These are phyloP conservation scores for Picea abies DNA, from an alignment of 83 land plant species.

Conservation along the genomic window DNA sequence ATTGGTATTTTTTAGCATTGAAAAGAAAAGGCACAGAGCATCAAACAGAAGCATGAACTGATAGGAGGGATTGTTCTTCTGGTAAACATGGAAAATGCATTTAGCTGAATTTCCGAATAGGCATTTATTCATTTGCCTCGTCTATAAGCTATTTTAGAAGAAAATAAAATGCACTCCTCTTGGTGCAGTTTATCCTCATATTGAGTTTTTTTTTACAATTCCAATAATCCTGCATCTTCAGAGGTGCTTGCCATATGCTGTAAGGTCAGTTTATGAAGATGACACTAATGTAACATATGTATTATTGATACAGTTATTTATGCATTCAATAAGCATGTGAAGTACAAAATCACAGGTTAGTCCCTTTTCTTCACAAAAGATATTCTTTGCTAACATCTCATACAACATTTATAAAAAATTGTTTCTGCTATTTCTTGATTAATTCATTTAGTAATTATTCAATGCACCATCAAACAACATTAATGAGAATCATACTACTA, in stretches of 20 bases:
- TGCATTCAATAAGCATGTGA: neutral
- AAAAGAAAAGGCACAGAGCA: neutral
- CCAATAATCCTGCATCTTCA: neutral
- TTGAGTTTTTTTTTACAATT: neutral
- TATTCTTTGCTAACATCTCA: neutral
- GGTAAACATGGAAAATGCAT: neutral
- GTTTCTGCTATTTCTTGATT: slow-evolving; percentile 2
- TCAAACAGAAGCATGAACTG: neutral
- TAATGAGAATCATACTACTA: neutral
- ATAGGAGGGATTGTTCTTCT: neutral
- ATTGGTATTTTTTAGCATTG: neutral
- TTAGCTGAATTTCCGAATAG: neutral
- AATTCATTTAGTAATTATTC: neutral
- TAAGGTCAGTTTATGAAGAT: neutral
- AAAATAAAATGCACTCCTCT: neutral
- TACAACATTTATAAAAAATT: neutral
- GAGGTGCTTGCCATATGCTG: neutral
- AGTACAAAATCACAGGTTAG: neutral
- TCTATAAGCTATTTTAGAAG: neutral
- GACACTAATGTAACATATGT: neutral
- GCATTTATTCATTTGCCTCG: neutral
- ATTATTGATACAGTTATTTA: neutral
- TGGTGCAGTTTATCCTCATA: neutral
- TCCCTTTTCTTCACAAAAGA: neutral
- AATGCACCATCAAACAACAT: slow-evolving; percentile 5